Conservation (phyloP, 495 filamentous ascomycete species). For the Chaetomium tenue region DNA sequence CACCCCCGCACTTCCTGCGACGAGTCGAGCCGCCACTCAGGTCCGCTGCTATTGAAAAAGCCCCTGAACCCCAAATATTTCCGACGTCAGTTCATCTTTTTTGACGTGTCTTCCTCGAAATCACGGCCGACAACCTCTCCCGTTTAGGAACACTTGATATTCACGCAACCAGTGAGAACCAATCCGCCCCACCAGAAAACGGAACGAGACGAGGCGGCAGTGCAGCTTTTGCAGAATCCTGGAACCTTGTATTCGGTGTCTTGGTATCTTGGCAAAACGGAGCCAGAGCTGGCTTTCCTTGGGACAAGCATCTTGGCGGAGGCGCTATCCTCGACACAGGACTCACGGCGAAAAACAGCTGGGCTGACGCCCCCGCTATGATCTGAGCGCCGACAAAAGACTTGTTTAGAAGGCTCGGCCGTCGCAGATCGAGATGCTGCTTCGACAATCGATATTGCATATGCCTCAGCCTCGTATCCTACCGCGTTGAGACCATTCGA, state of each 20-base stretch:
- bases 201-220: background rate
- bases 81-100: background rate
- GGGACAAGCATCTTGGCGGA: slow-evolving; percentile 15
- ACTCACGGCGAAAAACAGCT: slow-evolving; percentile 15
- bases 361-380: slow-evolving; percentile 19
- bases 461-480: slow-evolving; percentile 24
- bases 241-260: slow-evolving; percentile 8
- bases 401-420: background rate
- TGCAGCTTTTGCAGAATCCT: slow-evolving; percentile 1
- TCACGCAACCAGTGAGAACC: background rate
- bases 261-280: slow-evolving; percentile 18
- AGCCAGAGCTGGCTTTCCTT: background rate
- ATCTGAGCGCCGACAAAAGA: slow-evolving; percentile 15
- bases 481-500: background rate
- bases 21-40: background rate
- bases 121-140: background rate
- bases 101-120: background rate
- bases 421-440: slow-evolving; percentile 27
- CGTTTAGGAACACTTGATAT: background rate
- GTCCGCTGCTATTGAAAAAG: background rate
- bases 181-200: background rate
- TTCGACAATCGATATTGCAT: slow-evolving; percentile 25
- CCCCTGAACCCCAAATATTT: background rate
- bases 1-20: slow-evolving; percentile 15
- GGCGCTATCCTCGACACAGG: background rate